Base-by-base conservation (phyloP, 2,329 filamentous ascomycete genomes). In the Neofusicoccum laricinum region DNA sequence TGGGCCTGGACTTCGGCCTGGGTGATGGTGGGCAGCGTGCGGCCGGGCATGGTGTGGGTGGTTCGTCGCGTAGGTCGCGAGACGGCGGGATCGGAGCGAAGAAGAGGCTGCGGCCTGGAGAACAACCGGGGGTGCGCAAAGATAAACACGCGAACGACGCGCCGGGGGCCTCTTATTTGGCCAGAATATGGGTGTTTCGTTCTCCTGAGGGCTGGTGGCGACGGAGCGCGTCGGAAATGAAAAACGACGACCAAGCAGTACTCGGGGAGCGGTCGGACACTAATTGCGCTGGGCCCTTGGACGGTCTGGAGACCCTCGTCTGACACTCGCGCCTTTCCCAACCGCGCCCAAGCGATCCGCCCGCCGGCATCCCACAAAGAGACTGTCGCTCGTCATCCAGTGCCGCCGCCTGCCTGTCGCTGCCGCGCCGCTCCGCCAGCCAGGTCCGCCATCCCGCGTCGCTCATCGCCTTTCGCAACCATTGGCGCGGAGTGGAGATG, bases 21-120 rank as follows among this genome's bases (percentile, higher is more conserved):
- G 57, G 91, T 89, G 73, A 98, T 89, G 32, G 90, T 94, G 64
- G 94, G 94, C 57, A 98, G 87, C 55, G 87, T 93, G 75, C 86
- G 86, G 72, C 87, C 88, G 70, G 93, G 91, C 91, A 96, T 97
- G 15, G 66, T 74, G 62, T 48, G 25, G 45, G 62, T 17, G 53
- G 15, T 32, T 41, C 30, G 49, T 19, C 11, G 40, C 19, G 49
- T 38, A 41, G 36, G 17, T 17, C 48, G 38, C 36, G 46, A n/a
- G 61, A 48, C 15, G 50, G 34, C 38, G 25, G 32, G 41, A 17
- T 45, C 10, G 38, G 21, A 30, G 50, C 40, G 61, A 30, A 48
- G 30, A 49, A 36, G 25, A 46, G 46, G 21, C 59, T 5, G 21
- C 36, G 32, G 17, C n/a, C 40, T 25, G 41, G 41, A 32, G 38